Conservation (phyloP, 495 filamentous ascomycete genomes). For the Penicillium chermesinum region DNA sequence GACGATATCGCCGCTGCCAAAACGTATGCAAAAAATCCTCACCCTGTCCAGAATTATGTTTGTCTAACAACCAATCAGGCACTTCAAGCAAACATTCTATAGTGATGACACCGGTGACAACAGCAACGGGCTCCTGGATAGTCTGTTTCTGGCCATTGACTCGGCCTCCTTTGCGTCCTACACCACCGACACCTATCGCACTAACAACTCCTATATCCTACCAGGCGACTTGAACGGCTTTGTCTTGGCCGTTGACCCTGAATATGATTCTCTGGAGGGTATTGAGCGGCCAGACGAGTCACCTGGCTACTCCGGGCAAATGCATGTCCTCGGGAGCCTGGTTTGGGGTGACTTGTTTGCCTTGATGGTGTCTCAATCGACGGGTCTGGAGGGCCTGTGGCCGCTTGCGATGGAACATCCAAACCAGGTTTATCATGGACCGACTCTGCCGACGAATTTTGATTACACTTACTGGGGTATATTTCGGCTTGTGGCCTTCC, state of each 20-base stretch:
- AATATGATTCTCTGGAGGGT: constrained; percentile 12
- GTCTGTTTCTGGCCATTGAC: constrained; percentile 20
- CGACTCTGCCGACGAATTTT: constrained; percentile 10
- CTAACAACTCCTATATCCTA: constrained; percentile 6
- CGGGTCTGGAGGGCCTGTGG: constrained; percentile 23
- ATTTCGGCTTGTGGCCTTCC: not conserved
- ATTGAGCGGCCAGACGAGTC: constrained; percentile 14
- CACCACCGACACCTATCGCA: constrained; percentile 11
- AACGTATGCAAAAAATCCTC: constrained; percentile 12
- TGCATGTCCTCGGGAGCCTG: constrained; percentile 29
- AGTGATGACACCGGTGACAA: not conserved
- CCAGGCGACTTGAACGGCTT: constrained; percentile 20
- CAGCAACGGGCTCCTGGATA: not conserved
- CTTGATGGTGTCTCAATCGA: constrained; percentile 7
- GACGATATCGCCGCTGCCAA: constrained; percentile 27
- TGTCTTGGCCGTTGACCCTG: constrained; percentile 24
- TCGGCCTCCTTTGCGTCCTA: constrained; percentile 22
- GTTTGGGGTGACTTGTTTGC: constrained; percentile 33
- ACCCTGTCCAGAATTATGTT: not conserved
- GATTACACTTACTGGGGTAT: not conserved
- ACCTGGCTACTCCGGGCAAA: constrained; percentile 22
- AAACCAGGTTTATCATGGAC: constrained; percentile 29
- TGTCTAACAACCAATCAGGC: not conserved
- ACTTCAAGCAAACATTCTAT: not conserved
- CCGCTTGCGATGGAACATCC: constrained; percentile 28